phyloP scores from a whole-genome alignment of 768 basidiomycete species.

The Clitopilus passeckerianus region DNA sequence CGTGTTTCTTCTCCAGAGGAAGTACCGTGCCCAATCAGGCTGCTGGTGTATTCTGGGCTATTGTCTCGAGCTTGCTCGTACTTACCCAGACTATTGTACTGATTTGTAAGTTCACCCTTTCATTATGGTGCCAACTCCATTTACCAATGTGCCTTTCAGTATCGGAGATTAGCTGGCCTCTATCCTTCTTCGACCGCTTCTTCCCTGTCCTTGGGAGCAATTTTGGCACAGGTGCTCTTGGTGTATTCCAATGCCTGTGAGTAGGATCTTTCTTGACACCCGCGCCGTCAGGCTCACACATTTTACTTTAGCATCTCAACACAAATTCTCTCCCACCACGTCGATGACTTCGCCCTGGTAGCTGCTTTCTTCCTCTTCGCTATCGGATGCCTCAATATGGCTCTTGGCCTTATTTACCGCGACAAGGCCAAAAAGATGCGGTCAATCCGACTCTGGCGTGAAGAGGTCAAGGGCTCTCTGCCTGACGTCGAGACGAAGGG shows the following conservation, averaged over 20 bases:
- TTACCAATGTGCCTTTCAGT: constrained; percentile 24
- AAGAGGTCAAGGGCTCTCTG: constrained; percentile 49
- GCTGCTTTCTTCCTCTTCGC: constrained; percentile 84
- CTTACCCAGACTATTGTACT: constrained; percentile 76
- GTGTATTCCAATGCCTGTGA: constrained; percentile 82
- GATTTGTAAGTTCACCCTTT: constrained; percentile 37
- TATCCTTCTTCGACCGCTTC: constrained; percentile 76
- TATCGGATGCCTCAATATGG: constrained; percentile 77
- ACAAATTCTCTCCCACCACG: constrained; percentile 70
- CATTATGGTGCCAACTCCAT: not conserved
- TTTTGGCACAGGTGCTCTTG: constrained; percentile 86
- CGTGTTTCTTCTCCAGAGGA: constrained; percentile 28
- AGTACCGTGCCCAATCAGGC: constrained; percentile 93
- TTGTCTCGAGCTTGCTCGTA: constrained; percentile 82
- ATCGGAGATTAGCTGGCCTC: constrained; percentile 78
- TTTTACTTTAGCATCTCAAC: constrained; percentile 48
- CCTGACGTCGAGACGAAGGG: constrained; percentile 33
- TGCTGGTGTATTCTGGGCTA: constrained; percentile 89
- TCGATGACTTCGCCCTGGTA: constrained; percentile 81
- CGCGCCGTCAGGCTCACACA: not conserved
- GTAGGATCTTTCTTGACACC: constrained; percentile 16
- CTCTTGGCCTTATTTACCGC: constrained; percentile 78
- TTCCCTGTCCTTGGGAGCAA: constrained; percentile 85
- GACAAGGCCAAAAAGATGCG: constrained; percentile 60
- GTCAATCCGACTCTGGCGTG: constrained; percentile 64